phyloP scores from a whole-genome alignment of 139 green algal genomes.

The Coccomyxa sp. region DNA sequence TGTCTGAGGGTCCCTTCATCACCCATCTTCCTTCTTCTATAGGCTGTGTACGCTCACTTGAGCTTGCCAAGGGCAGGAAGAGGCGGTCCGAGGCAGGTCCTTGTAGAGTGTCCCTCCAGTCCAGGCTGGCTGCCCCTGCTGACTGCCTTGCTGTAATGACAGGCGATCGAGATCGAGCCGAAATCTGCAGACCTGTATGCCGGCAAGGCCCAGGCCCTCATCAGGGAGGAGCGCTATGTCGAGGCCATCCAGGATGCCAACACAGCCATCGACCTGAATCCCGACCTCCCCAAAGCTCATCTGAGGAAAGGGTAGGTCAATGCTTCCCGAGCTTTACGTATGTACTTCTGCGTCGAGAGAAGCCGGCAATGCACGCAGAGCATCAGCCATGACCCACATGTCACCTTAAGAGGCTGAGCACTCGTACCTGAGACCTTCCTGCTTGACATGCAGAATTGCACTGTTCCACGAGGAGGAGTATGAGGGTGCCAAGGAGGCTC shows the following conservation, averaged over 20 bases:
- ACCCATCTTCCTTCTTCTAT: background rate
- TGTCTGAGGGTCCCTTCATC: background rate
- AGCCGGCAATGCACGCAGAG: background rate
- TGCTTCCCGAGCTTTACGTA: too few species aligned
- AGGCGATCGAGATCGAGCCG: conserved; percentile 11
- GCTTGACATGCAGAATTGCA: conserved; percentile 17
- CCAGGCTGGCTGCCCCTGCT: too few species aligned
- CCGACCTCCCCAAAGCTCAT: conserved; percentile 50
- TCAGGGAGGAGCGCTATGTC: conserved; percentile 64
- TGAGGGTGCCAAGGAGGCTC: conserved; percentile 72
- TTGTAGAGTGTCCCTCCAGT: too few species aligned
- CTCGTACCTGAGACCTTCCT: background rate
- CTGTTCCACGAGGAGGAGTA: conserved; percentile 85
- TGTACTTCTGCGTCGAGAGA: background rate
- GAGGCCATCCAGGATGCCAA: conserved; percentile 68
- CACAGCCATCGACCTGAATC: conserved; percentile 64
- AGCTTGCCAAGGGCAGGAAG: background rate
- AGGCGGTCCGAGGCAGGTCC: background rate
- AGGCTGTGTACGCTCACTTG: background rate
- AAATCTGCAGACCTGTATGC: conserved; percentile 14
- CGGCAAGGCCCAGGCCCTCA: conserved; percentile 46
- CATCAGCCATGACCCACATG: background rate
- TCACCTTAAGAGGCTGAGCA: background rate
- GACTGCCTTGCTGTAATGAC: background rate
- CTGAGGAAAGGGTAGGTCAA: conserved; percentile 52